Evolutionary conservation across 2,329 filamentous ascomycete genomes (phyloP).

Genomic region (Botrytis fabae): DNA sequence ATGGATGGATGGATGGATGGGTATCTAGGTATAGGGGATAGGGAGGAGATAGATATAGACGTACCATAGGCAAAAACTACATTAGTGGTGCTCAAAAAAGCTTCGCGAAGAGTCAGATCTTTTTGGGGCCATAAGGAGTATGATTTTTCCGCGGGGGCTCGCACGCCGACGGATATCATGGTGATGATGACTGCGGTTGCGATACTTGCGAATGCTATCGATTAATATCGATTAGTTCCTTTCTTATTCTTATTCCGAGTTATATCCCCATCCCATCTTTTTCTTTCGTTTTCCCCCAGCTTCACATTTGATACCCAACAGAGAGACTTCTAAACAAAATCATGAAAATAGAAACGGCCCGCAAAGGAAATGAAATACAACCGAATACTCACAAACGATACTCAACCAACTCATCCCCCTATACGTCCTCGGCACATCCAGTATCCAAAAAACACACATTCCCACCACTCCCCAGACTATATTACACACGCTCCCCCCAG

Average conservation of each 20-base stretch:
- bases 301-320: accelerated
- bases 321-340: accelerated
- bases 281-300: background rate
- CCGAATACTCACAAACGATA: constrained; percentile 47
- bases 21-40: no score
- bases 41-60: background rate
- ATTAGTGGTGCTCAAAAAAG: constrained; percentile 53
- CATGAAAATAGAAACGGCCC: background rate
- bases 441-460: constrained; percentile 51
- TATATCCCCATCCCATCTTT: no score
- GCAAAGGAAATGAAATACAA: background rate
- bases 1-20: no score
- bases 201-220: constrained; percentile 54
- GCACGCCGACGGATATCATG: constrained; percentile 48
- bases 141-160: constrained; percentile 33
- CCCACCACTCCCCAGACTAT: constrained; percentile 56
- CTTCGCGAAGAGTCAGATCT: constrained; percentile 44
- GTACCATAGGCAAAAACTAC: constrained; percentile 57
- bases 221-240: background rate
- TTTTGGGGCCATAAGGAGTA: constrained; percentile 26
- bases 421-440: constrained; percentile 56
- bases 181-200: constrained; percentile 54
- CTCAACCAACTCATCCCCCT: constrained; percentile 56
- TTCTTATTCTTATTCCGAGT: background rate
- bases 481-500: constrained; percentile 53